phyloP scores from a whole-genome alignment of 805 yeast genomes.

The Candida dajiaensis region DNA sequence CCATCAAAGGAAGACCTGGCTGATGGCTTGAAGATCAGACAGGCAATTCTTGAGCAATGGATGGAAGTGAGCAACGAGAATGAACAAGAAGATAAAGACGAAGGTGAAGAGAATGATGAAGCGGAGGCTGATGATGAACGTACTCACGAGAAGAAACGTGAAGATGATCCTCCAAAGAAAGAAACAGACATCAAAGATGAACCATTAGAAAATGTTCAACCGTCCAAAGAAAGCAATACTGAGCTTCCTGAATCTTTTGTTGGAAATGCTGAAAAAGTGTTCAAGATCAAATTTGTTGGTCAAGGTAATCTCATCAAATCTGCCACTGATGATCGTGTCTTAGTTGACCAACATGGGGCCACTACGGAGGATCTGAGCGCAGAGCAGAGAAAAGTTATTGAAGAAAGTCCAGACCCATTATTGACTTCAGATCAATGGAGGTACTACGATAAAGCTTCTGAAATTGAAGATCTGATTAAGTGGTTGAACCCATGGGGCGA shows the following conservation, averaged over 20 bases:
- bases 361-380: constrained; percentile 17
- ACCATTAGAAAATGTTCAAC: constrained; percentile 15
- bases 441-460: constrained; percentile 55
- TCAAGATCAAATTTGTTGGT: constrained; percentile 21
- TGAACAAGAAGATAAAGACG: background rate
- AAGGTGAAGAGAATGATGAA: background rate
- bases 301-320: constrained; percentile 54
- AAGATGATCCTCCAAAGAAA: background rate
- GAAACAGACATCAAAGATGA: constrained; percentile 7
- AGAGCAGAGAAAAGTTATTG: constrained; percentile 56
- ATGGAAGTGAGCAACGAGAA: constrained; percentile 4
- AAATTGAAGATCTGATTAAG: constrained; percentile 46
- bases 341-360: constrained; percentile 34
- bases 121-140: too few species aligned
- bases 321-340: constrained; percentile 31
- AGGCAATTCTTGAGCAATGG: constrained; percentile 27
- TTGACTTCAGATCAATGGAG: constrained; percentile 59
- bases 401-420: constrained; percentile 57
- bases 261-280: constrained; percentile 14
- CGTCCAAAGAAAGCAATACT: constrained; percentile 4
- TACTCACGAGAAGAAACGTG: background rate
- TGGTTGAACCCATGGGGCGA: constrained; percentile 76
- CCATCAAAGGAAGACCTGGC: constrained; percentile 49
- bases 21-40: constrained; percentile 26
- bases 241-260: constrained; percentile 15